Conservation (phyloP, 2,329 filamentous ascomycete genomes). For the Metarhizium humberi region DNA sequence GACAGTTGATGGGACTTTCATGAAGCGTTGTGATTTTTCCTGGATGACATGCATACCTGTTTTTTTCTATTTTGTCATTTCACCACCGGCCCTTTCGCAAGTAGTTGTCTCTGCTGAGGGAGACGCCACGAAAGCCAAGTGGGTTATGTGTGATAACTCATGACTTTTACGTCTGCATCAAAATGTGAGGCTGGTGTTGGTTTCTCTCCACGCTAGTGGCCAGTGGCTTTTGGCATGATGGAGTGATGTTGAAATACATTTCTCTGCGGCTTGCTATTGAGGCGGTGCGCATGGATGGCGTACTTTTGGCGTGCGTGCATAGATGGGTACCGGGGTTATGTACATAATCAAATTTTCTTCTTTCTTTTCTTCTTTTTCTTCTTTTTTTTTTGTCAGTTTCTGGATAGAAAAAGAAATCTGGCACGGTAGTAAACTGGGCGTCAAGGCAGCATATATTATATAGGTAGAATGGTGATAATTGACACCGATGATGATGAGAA, state of each 20-base stretch:
- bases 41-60: slow-evolving; percentile 8
- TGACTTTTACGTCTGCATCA: slow-evolving; percentile 11
- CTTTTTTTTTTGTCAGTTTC: not conserved
- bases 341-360: not conserved
- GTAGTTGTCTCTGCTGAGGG: not conserved
- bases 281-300: not conserved
- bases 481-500: not conserved
- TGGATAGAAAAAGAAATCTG: slow-evolving; percentile 3
- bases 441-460: not conserved
- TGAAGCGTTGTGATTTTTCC: not conserved
- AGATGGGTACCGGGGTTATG: not conserved
- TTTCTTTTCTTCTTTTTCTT: not conserved
- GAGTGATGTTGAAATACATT: not conserved
- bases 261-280: not conserved
- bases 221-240: slow-evolving; percentile 6
- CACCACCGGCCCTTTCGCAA: not conserved
- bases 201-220: slow-evolving; percentile 7
- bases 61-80: slow-evolving; percentile 6
- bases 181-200: slow-evolving; percentile 1
- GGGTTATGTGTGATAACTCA: slow-evolving; percentile 6
- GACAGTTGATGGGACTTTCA: not conserved
- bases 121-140: not conserved
- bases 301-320: slow-evolving; percentile 1
- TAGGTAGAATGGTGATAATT: not conserved
- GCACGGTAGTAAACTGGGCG: not conserved